Evolutionary conservation across 108 stramenopile species (phyloP), one percentile per base, ranked within the genome.

Genomic region (Asterionellopsis glacialis): DNA sequence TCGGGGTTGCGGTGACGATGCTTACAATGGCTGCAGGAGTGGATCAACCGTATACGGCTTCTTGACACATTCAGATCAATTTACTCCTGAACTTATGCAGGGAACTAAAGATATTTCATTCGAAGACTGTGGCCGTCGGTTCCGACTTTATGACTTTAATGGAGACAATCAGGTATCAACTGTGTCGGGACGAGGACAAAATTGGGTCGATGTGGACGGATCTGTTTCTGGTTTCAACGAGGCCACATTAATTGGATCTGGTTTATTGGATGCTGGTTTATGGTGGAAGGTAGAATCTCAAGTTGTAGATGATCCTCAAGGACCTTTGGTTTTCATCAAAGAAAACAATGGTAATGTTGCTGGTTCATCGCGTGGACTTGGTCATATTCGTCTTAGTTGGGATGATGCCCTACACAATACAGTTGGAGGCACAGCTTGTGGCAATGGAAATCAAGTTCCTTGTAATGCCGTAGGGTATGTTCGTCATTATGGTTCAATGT

Each of bases 121-220:
- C 16, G 69, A 70, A 24, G 41, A 70, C 27, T 69, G 68, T 12
- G 74, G 74, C n/a, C 64, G 74, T 11, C 33, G 74, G 11, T 75
- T 70, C 43, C 45, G 48, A 11, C 45, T 60, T 40, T 22, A 4
- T 9, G 58, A 66, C 47, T 66, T 49, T 27, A 5, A 2, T 25
- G 65, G 57, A 23, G 44, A 39, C 22, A 44, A 42, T 45, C 1
- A 24, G 21, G n/a, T 27, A 25, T 48, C 58, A 24, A 57, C 63
- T 27, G 52, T 53, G 24, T 52, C 49, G 52, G 74, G 63, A 15
- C 26, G 69, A 18, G 27, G 39, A 13, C 74, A 75, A 25, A 70
- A 70, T 41, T 75, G 74, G 74, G 15, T 65, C 9, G 74, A 75
- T 53, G 53, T 43, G 16, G 74, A 75, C 47, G 74, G 74, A 4